Percentiles rank a stretch among this genome's conserved stretches.
These are phyloP conservation scores for Durio zibethinus DNA, from an alignment of 345 rosid genomes.

Conservation along the genomic window DNA sequence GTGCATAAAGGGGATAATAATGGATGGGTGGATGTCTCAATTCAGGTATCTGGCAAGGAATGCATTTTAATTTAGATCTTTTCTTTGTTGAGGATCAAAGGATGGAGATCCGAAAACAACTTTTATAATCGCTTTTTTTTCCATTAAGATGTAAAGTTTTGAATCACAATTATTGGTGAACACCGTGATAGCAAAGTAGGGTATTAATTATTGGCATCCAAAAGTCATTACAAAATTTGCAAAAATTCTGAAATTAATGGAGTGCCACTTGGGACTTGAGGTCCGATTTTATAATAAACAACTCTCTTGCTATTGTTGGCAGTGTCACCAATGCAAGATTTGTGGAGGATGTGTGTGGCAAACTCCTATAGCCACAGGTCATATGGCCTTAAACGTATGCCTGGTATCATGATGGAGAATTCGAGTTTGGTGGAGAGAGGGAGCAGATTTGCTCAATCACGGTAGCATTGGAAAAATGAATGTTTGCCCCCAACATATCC, in stretches of 20 bases:
- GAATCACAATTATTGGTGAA: neutral
- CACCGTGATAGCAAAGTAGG: neutral
- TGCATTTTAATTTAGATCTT: neutral
- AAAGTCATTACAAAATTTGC: neutral
- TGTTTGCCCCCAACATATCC: neutral
- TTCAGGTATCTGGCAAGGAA: neutral
- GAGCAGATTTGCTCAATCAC: neutral
- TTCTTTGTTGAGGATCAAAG: neutral
- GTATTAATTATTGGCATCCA: neutral
- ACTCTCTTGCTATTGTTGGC: too few relatives aligned
- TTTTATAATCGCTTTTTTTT: neutral
- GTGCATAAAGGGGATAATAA: neutral
- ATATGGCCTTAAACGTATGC: neutral
- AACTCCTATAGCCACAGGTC: too few relatives aligned
- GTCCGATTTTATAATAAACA: too few relatives aligned
- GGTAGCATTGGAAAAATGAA: neutral
- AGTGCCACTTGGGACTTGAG: too few relatives aligned
- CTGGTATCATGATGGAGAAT: neutral
- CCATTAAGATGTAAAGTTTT: neutral
- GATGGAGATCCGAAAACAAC: neutral
- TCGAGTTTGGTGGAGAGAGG: neutral
- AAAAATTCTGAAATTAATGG: neutral
- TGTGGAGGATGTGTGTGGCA: neutral
- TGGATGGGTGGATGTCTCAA: neutral
- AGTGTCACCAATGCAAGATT: neutral